A percentile compares a stretch with the other conserved stretches of the same genome.
Conservation (phyloP, 768 basidiomycete species). For the Trametes sanguinea region DNA sequence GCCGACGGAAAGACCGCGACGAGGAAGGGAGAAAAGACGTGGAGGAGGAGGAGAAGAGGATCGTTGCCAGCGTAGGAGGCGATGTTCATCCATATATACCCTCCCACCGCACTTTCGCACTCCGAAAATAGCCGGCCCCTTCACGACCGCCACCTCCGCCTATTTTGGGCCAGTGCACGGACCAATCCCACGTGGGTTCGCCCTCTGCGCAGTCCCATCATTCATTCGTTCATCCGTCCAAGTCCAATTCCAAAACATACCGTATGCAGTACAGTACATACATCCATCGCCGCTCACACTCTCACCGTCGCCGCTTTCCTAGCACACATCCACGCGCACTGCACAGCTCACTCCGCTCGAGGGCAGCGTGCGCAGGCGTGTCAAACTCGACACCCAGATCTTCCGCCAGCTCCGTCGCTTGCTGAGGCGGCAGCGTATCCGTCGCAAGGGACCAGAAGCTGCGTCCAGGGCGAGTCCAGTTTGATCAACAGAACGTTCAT, state of each 20-base stretch:
- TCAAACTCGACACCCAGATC: constrained; percentile 83
- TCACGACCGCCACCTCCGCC: constrained; percentile 5
- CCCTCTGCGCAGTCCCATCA: not conserved
- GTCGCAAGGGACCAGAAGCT: constrained; percentile 79
- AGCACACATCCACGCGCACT: constrained; percentile 24
- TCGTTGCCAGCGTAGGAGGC: constrained; percentile 11
- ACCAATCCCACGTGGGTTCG: constrained; percentile 6
- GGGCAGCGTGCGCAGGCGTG: constrained; percentile 61
- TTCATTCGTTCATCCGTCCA: not conserved
- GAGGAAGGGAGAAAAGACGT: constrained; percentile 11
- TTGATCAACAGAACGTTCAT: not conserved
- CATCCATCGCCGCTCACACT: not conserved
- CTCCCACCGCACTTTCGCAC: constrained; percentile 10
- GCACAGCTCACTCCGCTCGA: constrained; percentile 70
- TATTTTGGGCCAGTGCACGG: constrained; percentile 17
- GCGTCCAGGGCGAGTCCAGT: not conserved
- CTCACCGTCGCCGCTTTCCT: constrained; percentile 28
- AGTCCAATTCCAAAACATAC: not conserved
- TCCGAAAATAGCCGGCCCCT: constrained; percentile 18
- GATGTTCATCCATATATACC: constrained; percentile 23
- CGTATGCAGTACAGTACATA: not conserved
- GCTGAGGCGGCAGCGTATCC: constrained; percentile 67
- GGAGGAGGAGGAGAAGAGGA: constrained; percentile 15
- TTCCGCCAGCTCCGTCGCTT: constrained; percentile 66
- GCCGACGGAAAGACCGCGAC: constrained; percentile 17